Base-by-base conservation (phyloP, 169 alveolate species). In the Cryptosporidium parvum region DNA sequence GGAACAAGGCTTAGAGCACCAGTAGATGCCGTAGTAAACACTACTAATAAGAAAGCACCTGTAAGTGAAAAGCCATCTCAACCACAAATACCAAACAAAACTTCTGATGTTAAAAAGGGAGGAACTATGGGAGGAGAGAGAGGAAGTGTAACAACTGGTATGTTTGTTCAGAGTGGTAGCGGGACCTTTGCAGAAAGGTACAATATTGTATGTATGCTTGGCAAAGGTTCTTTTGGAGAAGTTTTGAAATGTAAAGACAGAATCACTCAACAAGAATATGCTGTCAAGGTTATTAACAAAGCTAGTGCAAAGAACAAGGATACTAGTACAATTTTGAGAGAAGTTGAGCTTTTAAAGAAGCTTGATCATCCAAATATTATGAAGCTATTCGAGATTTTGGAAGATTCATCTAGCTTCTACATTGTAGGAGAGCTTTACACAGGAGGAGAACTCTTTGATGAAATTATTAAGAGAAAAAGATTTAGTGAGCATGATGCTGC, bases 391-490 rank as follows among this genome's bases (percentile, higher is more conserved):
- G 98, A 96, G 85, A 94, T 95, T 87, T 96, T 93, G 91, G 98
- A 96, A 71, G 98, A 96, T 72, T 92, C 92, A 53, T 94, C 93
- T 75, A 95, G 95, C 92, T 96, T 92, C 93, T 95, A 96, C 75
- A 91, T 96, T 52, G 98, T 96, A 31, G 93, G 95, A 26, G 99
- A 97, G 92, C 96, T 95, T 23, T 96, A 96, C 93, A 93, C 98
- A 7, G 99, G 99, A 10, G 99, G 99, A 6, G 99, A 97, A 91
- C 92, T 97, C 56, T 97, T 96, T 93, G 99, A 97, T 89, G 97
- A 96, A 71, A 97, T 97, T 39, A 95, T 96, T 73, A 95, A 95
- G 72, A 91, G 97, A 52, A 94, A 93, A 67, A 91, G 97, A 85
- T 96, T 97, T 93, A 94, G 94, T 91, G 99, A 97, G 86, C 87